phyloP scores from a whole-genome alignment of 306 rosid genomes.

The Begonia peltatifolia region DNA sequence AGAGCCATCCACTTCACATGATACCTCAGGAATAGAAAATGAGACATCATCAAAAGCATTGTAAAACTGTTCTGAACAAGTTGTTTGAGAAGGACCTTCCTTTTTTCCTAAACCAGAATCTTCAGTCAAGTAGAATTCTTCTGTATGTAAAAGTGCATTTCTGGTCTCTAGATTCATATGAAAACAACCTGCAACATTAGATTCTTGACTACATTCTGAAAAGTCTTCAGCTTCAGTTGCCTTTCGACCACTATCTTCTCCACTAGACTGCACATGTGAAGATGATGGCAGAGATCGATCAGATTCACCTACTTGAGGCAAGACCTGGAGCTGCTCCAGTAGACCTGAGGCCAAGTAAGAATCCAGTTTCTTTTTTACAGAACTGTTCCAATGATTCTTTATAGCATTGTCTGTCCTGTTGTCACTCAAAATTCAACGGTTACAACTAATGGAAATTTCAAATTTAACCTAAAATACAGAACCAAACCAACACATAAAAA shows the following conservation, averaged over 20 bases:
- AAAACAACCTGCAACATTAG: constrained; percentile 35
- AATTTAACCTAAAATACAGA: background rate
- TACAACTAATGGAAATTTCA: background rate
- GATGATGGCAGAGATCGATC: constrained; percentile 40
- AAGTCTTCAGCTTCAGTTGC: constrained; percentile 60
- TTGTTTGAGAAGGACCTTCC: constrained; percentile 37
- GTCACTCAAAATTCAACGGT: background rate
- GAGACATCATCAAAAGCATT: constrained; percentile 47
- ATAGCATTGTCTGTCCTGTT: constrained; percentile 99
- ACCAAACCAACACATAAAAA: background rate
- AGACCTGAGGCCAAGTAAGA: constrained; percentile 91
- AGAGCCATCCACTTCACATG: constrained; percentile 39
- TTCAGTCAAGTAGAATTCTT: constrained; percentile 35
- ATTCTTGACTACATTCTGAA: constrained; percentile 85
- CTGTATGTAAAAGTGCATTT: constrained; percentile 24
- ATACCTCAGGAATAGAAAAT: constrained; percentile 37
- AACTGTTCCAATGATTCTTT: constrained; percentile 99
- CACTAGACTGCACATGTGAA: constrained; percentile 51
- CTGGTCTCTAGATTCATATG: constrained; percentile 29
- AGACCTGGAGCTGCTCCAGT: constrained; percentile 45
- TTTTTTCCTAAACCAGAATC: constrained; percentile 35
- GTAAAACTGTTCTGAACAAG: constrained; percentile 60
- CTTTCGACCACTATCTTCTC: constrained; percentile 52
- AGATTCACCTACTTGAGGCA: constrained; percentile 42
- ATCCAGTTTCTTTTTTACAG: constrained; percentile 95